phyloP scores from a whole-genome alignment of 176 grass and related monocot species.

The Ananas comosus region DNA sequence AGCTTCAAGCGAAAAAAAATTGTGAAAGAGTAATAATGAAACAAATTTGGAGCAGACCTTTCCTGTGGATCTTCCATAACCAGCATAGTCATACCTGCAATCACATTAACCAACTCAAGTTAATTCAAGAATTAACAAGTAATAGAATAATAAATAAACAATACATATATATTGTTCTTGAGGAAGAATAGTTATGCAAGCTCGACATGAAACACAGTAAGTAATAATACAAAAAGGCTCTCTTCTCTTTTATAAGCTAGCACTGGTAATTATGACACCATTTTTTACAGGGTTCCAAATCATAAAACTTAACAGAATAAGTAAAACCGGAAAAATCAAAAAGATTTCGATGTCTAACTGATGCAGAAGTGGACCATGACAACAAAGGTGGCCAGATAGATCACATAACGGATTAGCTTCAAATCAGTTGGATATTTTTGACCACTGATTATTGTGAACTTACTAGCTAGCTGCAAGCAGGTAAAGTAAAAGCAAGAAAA shows the following conservation, averaged over 20 bases:
- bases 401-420: no score
- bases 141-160: background rate
- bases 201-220: background rate
- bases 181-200: slow-evolving; percentile 6
- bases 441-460: no score
- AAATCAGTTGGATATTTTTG: no score
- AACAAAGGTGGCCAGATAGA: no score
- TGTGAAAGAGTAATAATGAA: slow-evolving; percentile 13
- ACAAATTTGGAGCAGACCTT: slow-evolving; percentile 44
- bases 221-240: background rate
- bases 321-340: no score
- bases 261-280: background rate
- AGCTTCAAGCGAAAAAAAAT: slow-evolving; percentile 1
- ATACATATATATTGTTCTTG: slow-evolving; percentile 1
- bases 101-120: background rate
- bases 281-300: background rate
- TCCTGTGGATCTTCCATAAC: slow-evolving; percentile 78
- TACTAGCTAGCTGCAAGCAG: no score
- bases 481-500: no score
- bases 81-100: slow-evolving; percentile 86
- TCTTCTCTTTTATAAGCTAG: background rate
- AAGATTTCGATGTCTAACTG: no score
- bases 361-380: no score
- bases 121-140: background rate
- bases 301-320: no score